These are phyloP conservation scores for Polytrichum commune DNA, from an alignment of 225 moss, liverwort and hornwort species.

Conservation along the genomic window DNA sequence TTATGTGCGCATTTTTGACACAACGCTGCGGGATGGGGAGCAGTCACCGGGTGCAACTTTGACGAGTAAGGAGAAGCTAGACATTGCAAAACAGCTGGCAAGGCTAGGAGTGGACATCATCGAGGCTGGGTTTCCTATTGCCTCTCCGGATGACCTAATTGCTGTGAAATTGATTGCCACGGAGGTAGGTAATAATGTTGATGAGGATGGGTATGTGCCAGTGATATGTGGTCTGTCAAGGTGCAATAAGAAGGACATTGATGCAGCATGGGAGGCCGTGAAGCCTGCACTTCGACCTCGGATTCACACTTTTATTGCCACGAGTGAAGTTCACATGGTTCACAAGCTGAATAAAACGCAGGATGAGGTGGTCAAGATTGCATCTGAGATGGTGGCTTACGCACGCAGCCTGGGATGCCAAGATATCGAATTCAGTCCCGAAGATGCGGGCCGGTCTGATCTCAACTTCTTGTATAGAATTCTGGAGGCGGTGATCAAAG, in stretches of 20 bases:
- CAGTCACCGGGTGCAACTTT: conserved; percentile 97
- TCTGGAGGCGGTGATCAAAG: conserved; percentile 85
- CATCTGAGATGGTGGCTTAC: conserved; percentile 78
- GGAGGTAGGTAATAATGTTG: conserved; percentile 91
- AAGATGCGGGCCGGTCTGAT: conserved; percentile 96
- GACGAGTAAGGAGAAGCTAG: conserved; percentile 98
- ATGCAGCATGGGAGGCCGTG: conserved; percentile 92
- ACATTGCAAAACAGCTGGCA: conserved; percentile 89
- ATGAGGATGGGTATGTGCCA: conserved; percentile 90
- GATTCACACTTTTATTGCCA: conserved; percentile 93
- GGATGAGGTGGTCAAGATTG: conserved; percentile 88
- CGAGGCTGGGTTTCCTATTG: conserved; percentile 93
- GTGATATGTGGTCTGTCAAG: conserved; percentile 93
- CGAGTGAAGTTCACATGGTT: conserved; percentile 94
- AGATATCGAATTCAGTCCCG: conserved; percentile 92
- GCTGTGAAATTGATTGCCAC: conserved; percentile 80
- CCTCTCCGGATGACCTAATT: conserved; percentile 88
- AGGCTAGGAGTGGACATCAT: conserved; percentile 92
- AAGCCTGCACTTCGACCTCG: conserved; percentile 78
- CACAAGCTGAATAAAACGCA: conserved; percentile 84
- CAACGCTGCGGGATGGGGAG: conserved; percentile 93
- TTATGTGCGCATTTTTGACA: conserved; percentile 94
- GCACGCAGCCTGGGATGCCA: conserved; percentile 88
- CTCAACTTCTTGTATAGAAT: conserved; percentile 79
- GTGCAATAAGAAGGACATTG: conserved; percentile 88